Base-by-base conservation (phyloP, 805 yeast species). In the Yarrowia sp. region DNA sequence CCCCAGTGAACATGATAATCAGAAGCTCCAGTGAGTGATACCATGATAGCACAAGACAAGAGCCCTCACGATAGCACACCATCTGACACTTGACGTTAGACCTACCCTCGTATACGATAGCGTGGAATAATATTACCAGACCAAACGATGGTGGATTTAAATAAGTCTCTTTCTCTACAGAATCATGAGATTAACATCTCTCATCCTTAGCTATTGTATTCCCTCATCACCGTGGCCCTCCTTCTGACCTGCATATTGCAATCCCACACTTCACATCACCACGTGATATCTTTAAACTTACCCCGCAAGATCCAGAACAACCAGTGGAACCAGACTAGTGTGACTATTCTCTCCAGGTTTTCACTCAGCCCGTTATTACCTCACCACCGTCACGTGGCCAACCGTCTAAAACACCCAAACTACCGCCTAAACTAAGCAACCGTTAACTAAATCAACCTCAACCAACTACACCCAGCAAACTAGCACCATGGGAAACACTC, bases 211-310 rank as follows among this genome's bases (percentile, higher is more conserved):
- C 32, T 26, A 26, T 26, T 1, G 38, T 52, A 36, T 36, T 52
- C 32, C 56, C 56, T 52, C 35, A 53, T 2, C n/a, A 11, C 8
- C 32, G 19, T 38, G 36, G 38, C 36, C 61, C 46, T 22, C 61
- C 10, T 26, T 42, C 36, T 22, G 32, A 15, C 48, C 45, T 55
- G 46, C 46, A 55, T n/a, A 10, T 26, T 16, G 15, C 41, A 41
- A 9, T 45, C 14, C 15, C 46, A 41, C 36, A 14, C 3, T 5
- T 8, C 41, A 42, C 38, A 41, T 56, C 63, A 56, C 63, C 46
- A 41, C 48, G 63, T 56, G 63, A 56, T 56, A 56, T 48, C 63
- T 56, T 56, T 56, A 41, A 56, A 42, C 63, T 56, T 41, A 56
- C 63, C 63, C 63, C 63, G 63, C 63, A 56, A 56, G 38, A 56